phyloP scores from a whole-genome alignment of 345 rosid genomes.

The Eucalyptus cloeziana region DNA sequence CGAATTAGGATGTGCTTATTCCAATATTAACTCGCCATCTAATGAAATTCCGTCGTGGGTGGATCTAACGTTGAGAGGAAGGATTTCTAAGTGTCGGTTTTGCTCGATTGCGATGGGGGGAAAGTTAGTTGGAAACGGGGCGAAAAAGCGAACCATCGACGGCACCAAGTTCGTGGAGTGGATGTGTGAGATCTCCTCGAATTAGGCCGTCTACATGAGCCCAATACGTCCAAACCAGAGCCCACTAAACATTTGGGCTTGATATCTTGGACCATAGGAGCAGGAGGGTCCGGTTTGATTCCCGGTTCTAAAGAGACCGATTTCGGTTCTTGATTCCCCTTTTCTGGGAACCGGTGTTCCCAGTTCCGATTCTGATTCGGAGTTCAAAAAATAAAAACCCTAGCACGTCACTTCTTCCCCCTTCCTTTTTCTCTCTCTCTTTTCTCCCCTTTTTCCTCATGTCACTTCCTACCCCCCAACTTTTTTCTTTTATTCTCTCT shows the following conservation, averaged over 20 bases:
- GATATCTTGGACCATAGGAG: background rate
- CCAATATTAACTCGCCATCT: background rate
- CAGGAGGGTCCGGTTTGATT: no score
- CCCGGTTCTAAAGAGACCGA: no score
- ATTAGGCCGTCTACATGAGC: background rate
- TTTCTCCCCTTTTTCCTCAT: no score
- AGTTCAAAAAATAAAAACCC: no score
- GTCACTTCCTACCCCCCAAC: no score
- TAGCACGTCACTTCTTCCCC: no score
- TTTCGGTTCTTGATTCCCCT: no score
- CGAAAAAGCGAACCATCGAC: background rate
- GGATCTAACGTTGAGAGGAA: background rate
- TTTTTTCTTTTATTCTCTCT: no score
- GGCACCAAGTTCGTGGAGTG: background rate
- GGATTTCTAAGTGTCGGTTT: background rate
- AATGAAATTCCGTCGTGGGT: background rate
- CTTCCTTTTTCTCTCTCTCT: no score
- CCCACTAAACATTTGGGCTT: background rate
- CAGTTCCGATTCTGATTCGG: no score
- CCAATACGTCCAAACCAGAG: background rate
- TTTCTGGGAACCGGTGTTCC: no score
- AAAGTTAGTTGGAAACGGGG: background rate
- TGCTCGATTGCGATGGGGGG: background rate
- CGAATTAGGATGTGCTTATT: background rate
- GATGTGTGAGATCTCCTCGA: background rate